A percentile compares a stretch with the other conserved stretches of the same genome.
Evolutionary conservation across 169 alveolate species (phyloP).

Genomic region (Neospora caninum): DNA sequence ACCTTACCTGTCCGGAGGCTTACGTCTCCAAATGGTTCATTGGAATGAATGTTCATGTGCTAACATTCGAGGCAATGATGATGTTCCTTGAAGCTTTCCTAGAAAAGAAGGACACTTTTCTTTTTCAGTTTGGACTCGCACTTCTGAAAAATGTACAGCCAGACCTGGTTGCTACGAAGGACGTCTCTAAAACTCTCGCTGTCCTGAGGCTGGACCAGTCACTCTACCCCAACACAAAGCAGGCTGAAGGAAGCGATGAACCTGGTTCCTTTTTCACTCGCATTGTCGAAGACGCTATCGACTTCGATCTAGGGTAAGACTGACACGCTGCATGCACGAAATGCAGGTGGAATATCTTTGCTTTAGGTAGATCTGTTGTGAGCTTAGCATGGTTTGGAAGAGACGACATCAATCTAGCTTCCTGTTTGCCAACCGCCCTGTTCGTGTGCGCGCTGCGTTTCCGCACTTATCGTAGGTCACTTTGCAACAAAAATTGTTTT

Average conservation of each 20-base stretch:
- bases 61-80: slow-evolving; percentile 73
- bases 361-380: too few relatives aligned
- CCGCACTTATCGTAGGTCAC: background rate
- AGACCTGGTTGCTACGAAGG: slow-evolving; percentile 69
- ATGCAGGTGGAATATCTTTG: background rate
- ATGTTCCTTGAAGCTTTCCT: slow-evolving; percentile 71
- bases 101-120: slow-evolving; percentile 65
- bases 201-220: slow-evolving; percentile 73
- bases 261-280: slow-evolving; percentile 73
- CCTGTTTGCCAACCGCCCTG: background rate
- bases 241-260: background rate
- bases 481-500: background rate
- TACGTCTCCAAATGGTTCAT: slow-evolving; percentile 78
- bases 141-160: slow-evolving; percentile 62
- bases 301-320: slow-evolving; percentile 55
- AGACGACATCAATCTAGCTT: too few relatives aligned
- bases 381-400: too few relatives aligned
- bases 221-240: slow-evolving; percentile 65
- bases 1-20: slow-evolving; percentile 75
- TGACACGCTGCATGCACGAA: background rate
- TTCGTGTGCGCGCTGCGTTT: background rate
- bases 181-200: slow-evolving; percentile 73
- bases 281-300: slow-evolving; percentile 72
- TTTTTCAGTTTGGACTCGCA: slow-evolving; percentile 73
- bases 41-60: slow-evolving; percentile 77